These are phyloP conservation scores for Alternaria conjuncta DNA, from an alignment of 2,329 filamentous ascomycete genomes.

Conservation along the genomic window DNA sequence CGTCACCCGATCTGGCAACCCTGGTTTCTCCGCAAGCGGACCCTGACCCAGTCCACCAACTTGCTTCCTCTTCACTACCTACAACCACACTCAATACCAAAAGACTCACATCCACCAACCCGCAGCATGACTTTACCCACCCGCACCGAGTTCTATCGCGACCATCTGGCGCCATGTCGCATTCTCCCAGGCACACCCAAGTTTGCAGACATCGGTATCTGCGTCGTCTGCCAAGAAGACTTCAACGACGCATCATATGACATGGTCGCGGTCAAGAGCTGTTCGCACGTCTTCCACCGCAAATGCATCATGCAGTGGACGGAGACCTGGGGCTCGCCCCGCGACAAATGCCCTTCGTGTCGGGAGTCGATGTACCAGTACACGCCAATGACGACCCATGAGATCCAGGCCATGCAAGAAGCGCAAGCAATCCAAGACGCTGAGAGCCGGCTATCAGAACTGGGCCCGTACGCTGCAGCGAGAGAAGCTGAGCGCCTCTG, in stretches of 20 bases:
- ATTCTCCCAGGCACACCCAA: not conserved
- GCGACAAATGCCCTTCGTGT: not conserved
- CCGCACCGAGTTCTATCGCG: not conserved
- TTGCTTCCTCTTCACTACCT: not conserved
- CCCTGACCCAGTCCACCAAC: not conserved
- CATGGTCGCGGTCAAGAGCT: not conserved
- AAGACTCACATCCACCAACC: not conserved
- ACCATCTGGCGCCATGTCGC: not conserved
- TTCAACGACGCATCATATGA: not conserved
- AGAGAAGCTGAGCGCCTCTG: not conserved
- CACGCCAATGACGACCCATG: not conserved
- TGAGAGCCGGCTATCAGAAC: not conserved
- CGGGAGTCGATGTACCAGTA: not conserved
- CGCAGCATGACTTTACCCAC: not conserved
- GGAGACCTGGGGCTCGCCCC: not conserved
- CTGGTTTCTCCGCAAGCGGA: not conserved
- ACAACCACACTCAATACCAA: not conserved
- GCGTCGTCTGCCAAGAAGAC: not conserved
- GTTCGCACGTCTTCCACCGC: not conserved
- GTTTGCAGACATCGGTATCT: not conserved
- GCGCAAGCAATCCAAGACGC: not conserved
- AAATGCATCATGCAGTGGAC: not conserved
- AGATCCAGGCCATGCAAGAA: not conserved
- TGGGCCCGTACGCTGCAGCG: not conserved
- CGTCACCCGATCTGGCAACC: not conserved